Conservation (phyloP, 139 green algal species). For the Picochlorum sp. region DNA sequence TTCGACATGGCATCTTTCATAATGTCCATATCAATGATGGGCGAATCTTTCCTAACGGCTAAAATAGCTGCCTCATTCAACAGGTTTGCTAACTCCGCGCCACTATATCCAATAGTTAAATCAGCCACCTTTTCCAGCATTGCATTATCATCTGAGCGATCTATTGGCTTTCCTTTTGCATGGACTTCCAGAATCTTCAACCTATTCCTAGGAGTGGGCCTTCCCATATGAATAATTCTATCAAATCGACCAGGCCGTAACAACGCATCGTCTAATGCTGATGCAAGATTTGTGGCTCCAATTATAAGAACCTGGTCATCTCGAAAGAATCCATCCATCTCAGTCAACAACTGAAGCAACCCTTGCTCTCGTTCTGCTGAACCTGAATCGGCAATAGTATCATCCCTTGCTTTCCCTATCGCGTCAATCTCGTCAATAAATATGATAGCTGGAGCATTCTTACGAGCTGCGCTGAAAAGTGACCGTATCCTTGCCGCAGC, state of each 20-base stretch:
- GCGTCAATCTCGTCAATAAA: slow-evolving; percentile 99
- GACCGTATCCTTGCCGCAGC: slow-evolving; percentile 71
- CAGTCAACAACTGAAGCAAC: slow-evolving; percentile 62
- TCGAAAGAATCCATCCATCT: slow-evolving; percentile 13
- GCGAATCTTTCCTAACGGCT: slow-evolving; percentile 26
- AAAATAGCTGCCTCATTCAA: slow-evolving; percentile 71
- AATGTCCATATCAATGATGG: slow-evolving; percentile 31
- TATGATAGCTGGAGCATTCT: slow-evolving; percentile 86
- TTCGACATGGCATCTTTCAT: slow-evolving; percentile 48
- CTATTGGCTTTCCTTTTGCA: slow-evolving; percentile 47
- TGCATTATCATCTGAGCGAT: slow-evolving; percentile 28
- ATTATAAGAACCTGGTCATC: slow-evolving; percentile 54
- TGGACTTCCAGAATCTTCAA: slow-evolving; percentile 60
- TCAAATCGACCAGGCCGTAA: slow-evolving; percentile 69
- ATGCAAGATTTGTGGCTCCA: slow-evolving; percentile 62
- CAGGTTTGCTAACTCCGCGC: slow-evolving; percentile 66
- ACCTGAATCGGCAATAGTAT: slow-evolving; percentile 34
- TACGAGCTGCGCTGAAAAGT: slow-evolving; percentile 89
- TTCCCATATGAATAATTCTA: slow-evolving; percentile 58
- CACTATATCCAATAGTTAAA: slow-evolving; percentile 49
- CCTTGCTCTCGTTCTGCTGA: slow-evolving; percentile 60
- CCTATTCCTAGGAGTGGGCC: slow-evolving; percentile 41
- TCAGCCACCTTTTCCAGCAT: slow-evolving; percentile 39
- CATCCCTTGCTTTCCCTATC: slow-evolving; percentile 69
- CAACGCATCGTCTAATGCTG: slow-evolving; percentile 59